Base-by-base conservation (phyloP, 495 filamentous ascomycete genomes). In the Annulohypoxylon nitens region DNA sequence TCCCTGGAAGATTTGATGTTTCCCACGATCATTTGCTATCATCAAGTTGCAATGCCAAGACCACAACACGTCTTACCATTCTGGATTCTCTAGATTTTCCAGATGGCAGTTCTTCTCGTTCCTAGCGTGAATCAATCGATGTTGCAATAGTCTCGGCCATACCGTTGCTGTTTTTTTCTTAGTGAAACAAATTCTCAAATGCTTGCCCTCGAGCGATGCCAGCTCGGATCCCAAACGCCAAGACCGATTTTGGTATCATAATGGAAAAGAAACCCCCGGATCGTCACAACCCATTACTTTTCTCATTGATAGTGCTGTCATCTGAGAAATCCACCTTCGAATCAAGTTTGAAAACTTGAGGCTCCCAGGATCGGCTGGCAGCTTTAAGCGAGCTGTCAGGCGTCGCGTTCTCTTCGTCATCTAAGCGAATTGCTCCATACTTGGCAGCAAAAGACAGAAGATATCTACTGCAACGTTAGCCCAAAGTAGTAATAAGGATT, bases 171-270 rank as follows among this genome's bases (percentile, higher is more conserved):
- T 36, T 63, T 60, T 48, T 43, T 57, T 48, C 37, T 57, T 43
- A 20, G 53, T 60, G 57, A 75, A 70, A 61, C 61, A 62, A 39
- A 74, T 41, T 50, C 5, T 50, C 53, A 34, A 34, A 73, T 69
- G 64, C 54, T 39, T 47, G 39, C 37, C 62, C 12, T 59, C 36
- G 57, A 74, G 63, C 72, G 12, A 67, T 71, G 64, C 73, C 60
- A 72, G 64, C 60, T 67, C 73, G 73, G 47, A 61, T 67, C 69
- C 63, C 54, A 54, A 73, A 72, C 74, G 74, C 74, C 71, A 69
- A 68, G 54, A 47, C 65, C 64, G 16, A 10, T 67, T 64, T 47
- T 75, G 72, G 72, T 75, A 71, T 75, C 72, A 67, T 67, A 51
- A 71, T 51, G 34, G 64, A 67, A 37, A 64, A 74, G 61, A 33